Base-by-base conservation (phyloP, 768 basidiomycete genomes). In the Pulveroboletus sp. region DNA sequence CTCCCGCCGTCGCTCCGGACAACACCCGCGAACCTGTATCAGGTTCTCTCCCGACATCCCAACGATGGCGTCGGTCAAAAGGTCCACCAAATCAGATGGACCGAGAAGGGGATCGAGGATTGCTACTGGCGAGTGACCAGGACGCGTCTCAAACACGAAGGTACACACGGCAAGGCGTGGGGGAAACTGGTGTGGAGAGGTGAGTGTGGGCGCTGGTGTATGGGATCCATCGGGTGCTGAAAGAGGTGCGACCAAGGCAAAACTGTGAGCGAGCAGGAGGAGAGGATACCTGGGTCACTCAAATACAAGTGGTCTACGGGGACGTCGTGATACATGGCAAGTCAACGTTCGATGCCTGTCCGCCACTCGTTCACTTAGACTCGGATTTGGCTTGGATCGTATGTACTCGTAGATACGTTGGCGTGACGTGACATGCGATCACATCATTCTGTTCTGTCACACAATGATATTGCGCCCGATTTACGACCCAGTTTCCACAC, bases 91-190 rank as follows among this genome's bases (percentile, higher is more conserved):
- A 73, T 72, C 44, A 78, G 90, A 51, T 93, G 90, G 90, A 68
- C 72, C 25, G 61, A 69, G 25, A 91, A 90, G 68, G 75, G 79
- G 17, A 85, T 90, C 52, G 55, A 64, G 40, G 74, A 78, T 35
- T 85, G 79, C 49, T 90, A 81, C 63, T 93, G 91, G 90, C 65
- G 78, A 31, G 76, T 93, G 35, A 90, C 89, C 4, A 74, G 78
- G 59, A 76, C 86, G 27, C 71, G 73, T 52, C 80, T 91, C 63
- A 93, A 91, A 66, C 72, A 73, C 36, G 82, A 83, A 55, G 89
- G 89, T 23, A 73, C 66, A 23, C 86, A 90, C 57, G 90, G 90
- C 2, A 90, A 84, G 65, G 90, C 80, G 16, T 93, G 91, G 91
- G 90, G 90, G 7, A 72, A 74, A 50, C 69, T 92, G 5, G 75